phyloP scores from a whole-genome alignment of 2,329 filamentous ascomycete species.

The Aspergillus sp. region DNA sequence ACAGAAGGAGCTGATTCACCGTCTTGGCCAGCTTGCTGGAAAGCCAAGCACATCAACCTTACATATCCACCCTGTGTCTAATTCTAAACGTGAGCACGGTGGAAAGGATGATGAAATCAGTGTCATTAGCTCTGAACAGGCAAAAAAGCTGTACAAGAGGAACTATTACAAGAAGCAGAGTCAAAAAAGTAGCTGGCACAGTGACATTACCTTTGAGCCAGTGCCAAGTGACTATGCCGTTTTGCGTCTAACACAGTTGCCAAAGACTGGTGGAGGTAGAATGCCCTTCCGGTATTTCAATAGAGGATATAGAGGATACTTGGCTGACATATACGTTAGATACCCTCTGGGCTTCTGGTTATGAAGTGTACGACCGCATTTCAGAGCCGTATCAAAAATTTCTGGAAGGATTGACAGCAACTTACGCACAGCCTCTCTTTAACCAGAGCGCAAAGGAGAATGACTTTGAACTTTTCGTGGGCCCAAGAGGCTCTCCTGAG shows the following conservation, averaged over 20 bases:
- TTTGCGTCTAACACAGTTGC: constrained; percentile 40
- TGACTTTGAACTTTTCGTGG: constrained; percentile 23
- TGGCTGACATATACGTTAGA: constrained; percentile 16
- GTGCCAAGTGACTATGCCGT: constrained; percentile 46
- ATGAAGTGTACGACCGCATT: constrained; percentile 40
- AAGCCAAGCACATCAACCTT: constrained; percentile 43
- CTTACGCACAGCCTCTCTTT: constrained; percentile 26
- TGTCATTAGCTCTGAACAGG: constrained; percentile 42
- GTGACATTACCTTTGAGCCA: constrained; percentile 47
- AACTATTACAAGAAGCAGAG: constrained; percentile 24
- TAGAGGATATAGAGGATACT: no score
- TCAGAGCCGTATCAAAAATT: constrained; percentile 34
- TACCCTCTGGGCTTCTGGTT: constrained; percentile 42
- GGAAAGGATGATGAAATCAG: constrained; percentile 47
- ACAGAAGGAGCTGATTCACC: constrained; percentile 50
- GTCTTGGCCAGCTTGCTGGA: constrained; percentile 43
- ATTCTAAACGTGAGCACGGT: constrained; percentile 44
- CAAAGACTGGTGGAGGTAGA: constrained; percentile 38
- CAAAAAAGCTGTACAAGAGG: constrained; percentile 35
- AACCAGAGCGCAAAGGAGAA: constrained; percentile 26
- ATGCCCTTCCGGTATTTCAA: no score
- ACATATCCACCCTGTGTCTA: constrained; percentile 46
- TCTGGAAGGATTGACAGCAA: constrained; percentile 36
- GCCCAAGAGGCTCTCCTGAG: constrained; percentile 47
- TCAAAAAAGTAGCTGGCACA: constrained; percentile 41